These are phyloP conservation scores for Huntiella moniliformis DNA, from an alignment of 2,329 filamentous ascomycete genomes.

Conservation along the genomic window DNA sequence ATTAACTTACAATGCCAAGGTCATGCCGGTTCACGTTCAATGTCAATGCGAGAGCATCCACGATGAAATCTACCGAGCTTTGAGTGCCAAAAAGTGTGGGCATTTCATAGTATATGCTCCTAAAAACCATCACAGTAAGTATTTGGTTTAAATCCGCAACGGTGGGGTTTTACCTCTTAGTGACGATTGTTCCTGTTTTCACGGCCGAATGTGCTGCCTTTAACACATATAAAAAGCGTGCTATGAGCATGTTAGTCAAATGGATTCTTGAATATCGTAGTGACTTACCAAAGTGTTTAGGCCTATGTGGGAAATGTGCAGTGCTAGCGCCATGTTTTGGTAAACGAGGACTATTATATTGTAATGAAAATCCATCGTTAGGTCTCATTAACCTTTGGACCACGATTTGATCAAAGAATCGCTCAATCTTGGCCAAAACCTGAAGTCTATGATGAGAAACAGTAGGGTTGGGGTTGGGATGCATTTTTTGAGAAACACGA, in stretches of 20 bases:
- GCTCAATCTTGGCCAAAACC: background rate
- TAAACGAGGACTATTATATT: background rate
- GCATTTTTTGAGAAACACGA: no score
- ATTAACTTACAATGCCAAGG: conserved; percentile 45
- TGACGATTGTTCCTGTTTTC: conserved; percentile 32
- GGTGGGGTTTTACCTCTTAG: conserved; percentile 34
- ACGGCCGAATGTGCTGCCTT: conserved; percentile 41
- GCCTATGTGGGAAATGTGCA: background rate
- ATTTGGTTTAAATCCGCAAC: background rate
- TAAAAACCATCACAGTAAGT: conserved; percentile 18
- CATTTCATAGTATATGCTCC: conserved; percentile 66
- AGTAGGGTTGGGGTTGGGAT: background rate
- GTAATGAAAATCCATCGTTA: background rate
- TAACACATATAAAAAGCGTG: conserved; percentile 37
- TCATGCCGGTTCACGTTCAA: conserved; percentile 43
- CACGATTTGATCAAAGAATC: conserved; percentile 2
- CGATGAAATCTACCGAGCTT: conserved; percentile 46
- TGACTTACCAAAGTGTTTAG: background rate
- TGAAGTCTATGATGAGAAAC: background rate
- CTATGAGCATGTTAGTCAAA: conserved; percentile 19
- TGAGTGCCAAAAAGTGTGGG: conserved; percentile 54
- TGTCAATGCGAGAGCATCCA: conserved; percentile 57
- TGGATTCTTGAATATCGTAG: background rate
- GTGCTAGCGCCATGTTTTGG: background rate
- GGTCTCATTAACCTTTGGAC: background rate